Percentiles rank a stretch among this genome's conserved stretches.
Evolutionary conservation across 2,329 filamentous ascomycete genomes (phyloP).

Genomic region (Trichoderma atrobrunneum): DNA sequence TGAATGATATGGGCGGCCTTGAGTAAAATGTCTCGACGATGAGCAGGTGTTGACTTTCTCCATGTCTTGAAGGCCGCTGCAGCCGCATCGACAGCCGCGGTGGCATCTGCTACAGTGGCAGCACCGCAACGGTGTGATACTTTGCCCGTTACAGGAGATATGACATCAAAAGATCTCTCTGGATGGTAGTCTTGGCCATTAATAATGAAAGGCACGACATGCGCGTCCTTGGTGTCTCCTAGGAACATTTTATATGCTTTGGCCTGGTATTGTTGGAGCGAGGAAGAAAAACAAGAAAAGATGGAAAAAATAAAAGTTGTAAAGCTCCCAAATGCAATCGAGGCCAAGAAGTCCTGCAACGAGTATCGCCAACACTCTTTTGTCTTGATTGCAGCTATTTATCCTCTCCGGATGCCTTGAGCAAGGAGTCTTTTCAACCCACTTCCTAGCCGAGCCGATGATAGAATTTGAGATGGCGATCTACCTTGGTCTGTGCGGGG

Average conservation of each 20-base stretch:
- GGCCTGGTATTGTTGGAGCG: neutral
- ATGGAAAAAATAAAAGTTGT: neutral
- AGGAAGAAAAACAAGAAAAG: neutral
- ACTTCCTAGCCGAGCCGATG: neutral
- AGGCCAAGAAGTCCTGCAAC: neutral
- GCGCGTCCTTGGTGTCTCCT: neutral
- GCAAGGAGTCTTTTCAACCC: neutral
- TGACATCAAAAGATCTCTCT: conserved; percentile 51
- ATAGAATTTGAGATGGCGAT: neutral
- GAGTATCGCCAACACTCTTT: neutral
- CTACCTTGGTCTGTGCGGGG: conserved; percentile 11
- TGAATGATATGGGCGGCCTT: conserved; percentile 65
- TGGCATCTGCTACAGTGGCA: conserved; percentile 54
- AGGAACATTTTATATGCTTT: neutral
- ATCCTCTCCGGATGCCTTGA: neutral
- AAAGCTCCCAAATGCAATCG: neutral
- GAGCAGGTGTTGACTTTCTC: conserved; percentile 58
- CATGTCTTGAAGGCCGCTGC: conserved; percentile 67
- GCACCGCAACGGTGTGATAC: conserved; percentile 56
- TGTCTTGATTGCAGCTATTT: neutral
- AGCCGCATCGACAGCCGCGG: conserved; percentile 52
- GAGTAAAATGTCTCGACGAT: conserved; percentile 67
- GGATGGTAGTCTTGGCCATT: conserved; percentile 45
- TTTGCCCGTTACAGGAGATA: conserved; percentile 52
- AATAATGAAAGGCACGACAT: conserved; percentile 41